Percentiles rank a stretch among this genome's conserved stretches.
phyloP scores from a whole-genome alignment of 2,329 filamentous ascomycete species.

The Capronia epimyces region DNA sequence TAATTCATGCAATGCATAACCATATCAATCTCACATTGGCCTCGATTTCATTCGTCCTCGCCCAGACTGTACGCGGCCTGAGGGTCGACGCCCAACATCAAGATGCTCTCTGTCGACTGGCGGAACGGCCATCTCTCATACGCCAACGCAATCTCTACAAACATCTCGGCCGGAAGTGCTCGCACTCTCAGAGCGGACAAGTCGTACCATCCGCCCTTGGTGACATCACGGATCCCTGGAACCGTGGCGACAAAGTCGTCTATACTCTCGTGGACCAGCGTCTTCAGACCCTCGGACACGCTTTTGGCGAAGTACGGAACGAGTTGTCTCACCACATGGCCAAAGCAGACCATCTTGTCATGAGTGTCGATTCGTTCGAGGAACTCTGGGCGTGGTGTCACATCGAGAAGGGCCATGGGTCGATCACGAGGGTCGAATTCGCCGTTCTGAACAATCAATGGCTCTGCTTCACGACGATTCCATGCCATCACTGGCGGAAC shows the following conservation, averaged over 20 bases:
- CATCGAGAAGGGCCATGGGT: slow-evolving; percentile 39
- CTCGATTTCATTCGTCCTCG: slow-evolving; percentile 2
- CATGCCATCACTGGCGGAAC: slow-evolving; percentile 21
- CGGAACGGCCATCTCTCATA: slow-evolving; percentile 28
- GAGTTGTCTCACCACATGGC: slow-evolving; percentile 16
- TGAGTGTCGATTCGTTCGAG: slow-evolving; percentile 44
- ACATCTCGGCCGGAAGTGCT: slow-evolving; percentile 18
- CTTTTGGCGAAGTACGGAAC: slow-evolving; percentile 4
- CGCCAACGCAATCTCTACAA: slow-evolving; percentile 28
- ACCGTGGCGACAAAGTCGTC: slow-evolving; percentile 25
- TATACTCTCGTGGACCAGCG: slow-evolving; percentile 15
- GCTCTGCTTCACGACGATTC: slow-evolving; percentile 23
- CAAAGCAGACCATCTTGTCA: slow-evolving; percentile 25
- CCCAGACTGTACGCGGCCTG: slow-evolving; percentile 9
- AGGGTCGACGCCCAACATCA: slow-evolving; percentile 12
- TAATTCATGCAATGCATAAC: background rate
- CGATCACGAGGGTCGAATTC: slow-evolving; percentile 22
- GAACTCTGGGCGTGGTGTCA: slow-evolving; percentile 54
- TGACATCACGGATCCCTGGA: slow-evolving; percentile 21
- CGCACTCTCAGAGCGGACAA: slow-evolving; percentile 21
- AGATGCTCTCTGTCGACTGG: slow-evolving; percentile 14
- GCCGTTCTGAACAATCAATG: slow-evolving; percentile 18
- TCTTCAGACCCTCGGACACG: slow-evolving; percentile 15
- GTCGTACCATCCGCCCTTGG: slow-evolving; percentile 25
- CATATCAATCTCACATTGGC: background rate